A percentile compares a stretch with the other conserved stretches of the same genome.
Conservation (phyloP, 148 eudicot species). For the Heliosperma pusillum region DNA sequence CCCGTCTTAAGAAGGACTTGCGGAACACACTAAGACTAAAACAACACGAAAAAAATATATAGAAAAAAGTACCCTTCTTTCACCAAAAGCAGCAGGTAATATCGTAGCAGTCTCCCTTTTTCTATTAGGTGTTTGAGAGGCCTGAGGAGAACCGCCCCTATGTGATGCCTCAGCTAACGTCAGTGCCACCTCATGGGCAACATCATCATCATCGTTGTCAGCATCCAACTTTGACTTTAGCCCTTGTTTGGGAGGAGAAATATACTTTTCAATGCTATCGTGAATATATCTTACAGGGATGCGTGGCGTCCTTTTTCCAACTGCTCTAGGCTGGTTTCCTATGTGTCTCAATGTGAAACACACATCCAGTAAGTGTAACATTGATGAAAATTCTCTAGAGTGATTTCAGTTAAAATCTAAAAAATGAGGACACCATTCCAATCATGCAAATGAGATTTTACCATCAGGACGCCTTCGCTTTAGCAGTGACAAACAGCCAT, state of each 20-base stretch:
- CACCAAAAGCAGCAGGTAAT: slow-evolving; percentile 49
- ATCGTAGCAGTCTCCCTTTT: slow-evolving; percentile 40
- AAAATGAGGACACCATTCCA: background rate
- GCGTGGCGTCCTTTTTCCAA: slow-evolving; percentile 98
- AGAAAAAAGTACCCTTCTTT: slow-evolving; percentile 48
- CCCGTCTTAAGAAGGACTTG: too few species aligned
- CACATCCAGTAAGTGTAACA: slow-evolving; percentile 3
- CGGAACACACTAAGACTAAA: background rate
- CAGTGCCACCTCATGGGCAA: slow-evolving; percentile 80
- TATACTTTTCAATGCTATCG: slow-evolving; percentile 44
- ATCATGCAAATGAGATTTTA: slow-evolving; percentile 32
- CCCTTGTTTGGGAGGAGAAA: slow-evolving; percentile 67
- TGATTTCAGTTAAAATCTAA: slow-evolving; percentile 10
- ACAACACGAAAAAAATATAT: background rate
- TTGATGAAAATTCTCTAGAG: background rate
- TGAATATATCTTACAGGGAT: slow-evolving; percentile 67
- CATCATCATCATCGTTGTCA: slow-evolving; percentile 52
- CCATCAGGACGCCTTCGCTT: slow-evolving; percentile 82
- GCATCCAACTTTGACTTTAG: slow-evolving; percentile 51
- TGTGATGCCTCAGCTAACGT: slow-evolving; percentile 97
- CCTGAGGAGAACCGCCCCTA: slow-evolving; percentile 90
- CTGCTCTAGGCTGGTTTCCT: slow-evolving; percentile 82
- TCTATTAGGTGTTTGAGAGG: slow-evolving; percentile 64
- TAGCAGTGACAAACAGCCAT: slow-evolving; percentile 66
- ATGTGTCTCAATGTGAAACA: slow-evolving; percentile 20